Percentiles rank a stretch among this genome's conserved stretches.
These are phyloP conservation scores for Polysphondylium violaceum DNA, from an alignment of 78 protist species.

Conservation along the genomic window DNA sequence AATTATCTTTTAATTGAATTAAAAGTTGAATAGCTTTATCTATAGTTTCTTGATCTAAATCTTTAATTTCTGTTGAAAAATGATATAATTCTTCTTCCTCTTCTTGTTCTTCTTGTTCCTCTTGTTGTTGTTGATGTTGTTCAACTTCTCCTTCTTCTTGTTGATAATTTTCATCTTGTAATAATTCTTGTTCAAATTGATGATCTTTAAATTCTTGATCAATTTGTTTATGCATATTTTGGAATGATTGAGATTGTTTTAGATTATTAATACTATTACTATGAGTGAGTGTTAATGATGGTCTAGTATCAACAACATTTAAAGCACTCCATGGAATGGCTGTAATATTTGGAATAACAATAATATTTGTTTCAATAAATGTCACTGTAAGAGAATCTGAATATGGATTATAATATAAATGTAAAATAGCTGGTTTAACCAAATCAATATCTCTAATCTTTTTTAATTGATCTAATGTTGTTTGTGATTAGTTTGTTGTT, in stretches of 20 bases:
- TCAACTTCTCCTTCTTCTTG: background rate
- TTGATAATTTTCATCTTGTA: no score
- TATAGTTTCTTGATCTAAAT: background rate
- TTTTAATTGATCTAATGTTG: slow-evolving; percentile 14
- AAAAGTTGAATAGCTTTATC: slow-evolving; percentile 13
- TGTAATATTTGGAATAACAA: slow-evolving; percentile 49
- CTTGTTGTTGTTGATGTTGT: slow-evolving; percentile 26
- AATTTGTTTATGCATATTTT: no score
- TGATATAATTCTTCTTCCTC: background rate
- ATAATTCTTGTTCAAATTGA: background rate
- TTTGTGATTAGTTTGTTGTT: no score
- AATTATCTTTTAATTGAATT: background rate
- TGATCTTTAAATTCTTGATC: background rate
- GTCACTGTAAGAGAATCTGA: slow-evolving; percentile 43
- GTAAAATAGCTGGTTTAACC: slow-evolving; percentile 26
- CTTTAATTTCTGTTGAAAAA: background rate
- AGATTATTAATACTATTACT: no score
- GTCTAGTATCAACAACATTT: no score
- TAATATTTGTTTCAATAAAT: slow-evolving; percentile 28
- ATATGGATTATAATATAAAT: slow-evolving; percentile 39
- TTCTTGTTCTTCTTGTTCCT: background rate
- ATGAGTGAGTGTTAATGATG: no score
- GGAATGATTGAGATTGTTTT: no score
- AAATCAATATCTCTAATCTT: slow-evolving; percentile 43
- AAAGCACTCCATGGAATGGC: slow-evolving; percentile 25